Percentiles rank a stretch among this genome's conserved stretches.
Evolutionary conservation across 2,329 filamentous ascomycete genomes (phyloP).

Genomic region (Alternaria triticina): DNA sequence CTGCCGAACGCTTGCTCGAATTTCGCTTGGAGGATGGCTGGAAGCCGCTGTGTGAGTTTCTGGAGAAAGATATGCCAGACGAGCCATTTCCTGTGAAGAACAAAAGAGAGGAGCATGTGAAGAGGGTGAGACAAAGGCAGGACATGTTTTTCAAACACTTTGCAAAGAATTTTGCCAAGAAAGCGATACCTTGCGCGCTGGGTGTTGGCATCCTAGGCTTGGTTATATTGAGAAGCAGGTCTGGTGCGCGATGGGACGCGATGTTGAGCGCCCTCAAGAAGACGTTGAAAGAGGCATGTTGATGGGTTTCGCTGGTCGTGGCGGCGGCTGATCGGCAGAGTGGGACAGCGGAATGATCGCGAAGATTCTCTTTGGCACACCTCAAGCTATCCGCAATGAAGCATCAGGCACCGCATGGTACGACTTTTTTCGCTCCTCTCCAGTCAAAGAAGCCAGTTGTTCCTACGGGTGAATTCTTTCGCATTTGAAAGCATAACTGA

Average conservation of each 20-base stretch:
- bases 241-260: not conserved
- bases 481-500: not conserved
- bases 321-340: not conserved
- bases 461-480: not conserved
- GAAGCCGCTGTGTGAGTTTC: constrained; percentile 33
- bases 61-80: constrained; percentile 26
- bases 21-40: constrained; percentile 26
- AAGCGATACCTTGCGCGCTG: not conserved
- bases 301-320: not conserved
- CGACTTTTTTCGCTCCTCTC: not conserved
- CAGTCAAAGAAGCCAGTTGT: not conserved
- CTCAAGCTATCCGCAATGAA: not conserved
- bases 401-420: not conserved
- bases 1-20: constrained; percentile 26
- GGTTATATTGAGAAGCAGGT: constrained; percentile 1
- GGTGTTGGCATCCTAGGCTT: not conserved
- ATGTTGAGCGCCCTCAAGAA: not conserved
- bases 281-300: not conserved
- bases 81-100: constrained; percentile 20
- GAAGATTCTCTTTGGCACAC: not conserved
- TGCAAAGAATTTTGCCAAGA: not conserved
- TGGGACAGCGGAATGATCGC: not conserved
- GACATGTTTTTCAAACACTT: constrained; percentile 11
- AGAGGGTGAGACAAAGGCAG: constrained; percentile 7
- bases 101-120: constrained; percentile 10